Base-by-base conservation (phyloP, 2,329 filamentous ascomycete species). In the Trichoderma oligosporum region DNA sequence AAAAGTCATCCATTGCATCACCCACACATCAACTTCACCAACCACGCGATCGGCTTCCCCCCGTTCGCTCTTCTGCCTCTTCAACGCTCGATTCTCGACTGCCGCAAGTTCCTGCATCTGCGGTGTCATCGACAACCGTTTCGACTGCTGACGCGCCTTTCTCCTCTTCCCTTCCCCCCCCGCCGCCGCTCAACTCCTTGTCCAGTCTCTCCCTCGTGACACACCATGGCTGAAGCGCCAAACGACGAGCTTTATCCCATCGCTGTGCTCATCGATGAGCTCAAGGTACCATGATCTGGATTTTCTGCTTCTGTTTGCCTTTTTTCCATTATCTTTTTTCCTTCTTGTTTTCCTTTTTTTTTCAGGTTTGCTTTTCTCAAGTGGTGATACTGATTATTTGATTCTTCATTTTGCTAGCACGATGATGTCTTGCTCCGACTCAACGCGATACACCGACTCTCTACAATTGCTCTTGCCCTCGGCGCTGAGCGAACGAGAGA, bases 161-260 rank as follows among this genome's bases (percentile, higher is more conserved):
- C 39, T 44, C 22, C 20, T 44, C 27, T 44, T 22, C 39, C 31
- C 6, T 31, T 6, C 27, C 27, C 11, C 27, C 11, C 18, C 41
- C 51, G 31, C 39, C 51, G 31, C 39, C 39, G 16, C 41, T 29
- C 31, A 11, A 35, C 49, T 53, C 46, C 47, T 36, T 38, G 20
- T 45, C 35, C 27, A 11, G 25, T 22, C 62, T 65, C 63, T 58
- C 66, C 64, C 42, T 61, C 62, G 61, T 68, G 68, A 70, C 74
- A 77, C 83, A 82, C 75, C 75, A 97, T 97, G 93, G 91, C 84
- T 77, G 84, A 97, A 79, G 88, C 87, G 78, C 83, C 87, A 75
- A 89, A 88, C 76, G 94, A 99, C 79, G 95, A 97, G 86, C 91
- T 99, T 71, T 99, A 97, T 77, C 94, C 94, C 74, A 99, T 99